Conservation (phyloP, 148 eudicot species). For the Rhododendron ovatum region DNA sequence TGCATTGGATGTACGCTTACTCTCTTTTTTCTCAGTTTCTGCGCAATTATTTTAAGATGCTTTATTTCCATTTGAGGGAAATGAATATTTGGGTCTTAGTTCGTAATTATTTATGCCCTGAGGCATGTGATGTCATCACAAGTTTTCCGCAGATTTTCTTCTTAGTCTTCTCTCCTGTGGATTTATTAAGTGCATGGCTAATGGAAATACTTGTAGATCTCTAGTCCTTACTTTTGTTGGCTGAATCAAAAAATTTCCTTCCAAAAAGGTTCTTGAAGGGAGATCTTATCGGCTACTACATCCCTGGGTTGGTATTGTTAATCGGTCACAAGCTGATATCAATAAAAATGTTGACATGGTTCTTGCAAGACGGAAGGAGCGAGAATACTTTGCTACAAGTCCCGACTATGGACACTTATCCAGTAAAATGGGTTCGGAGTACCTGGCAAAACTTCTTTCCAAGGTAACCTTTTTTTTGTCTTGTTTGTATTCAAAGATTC, state of each 20-base stretch:
- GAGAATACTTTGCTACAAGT: slow-evolving; percentile 57
- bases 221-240: slow-evolving; percentile 2
- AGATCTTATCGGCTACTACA: slow-evolving; percentile 51
- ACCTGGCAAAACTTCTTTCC: slow-evolving; percentile 66
- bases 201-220: not conserved
- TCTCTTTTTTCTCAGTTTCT: slow-evolving; percentile 1
- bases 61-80: not conserved
- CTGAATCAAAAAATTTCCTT: not conserved
- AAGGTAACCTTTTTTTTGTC: slow-evolving; percentile 21
- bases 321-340: slow-evolving; percentile 71
- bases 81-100: not conserved
- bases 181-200: not conserved
- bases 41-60: not conserved
- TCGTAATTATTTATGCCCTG: not conserved
- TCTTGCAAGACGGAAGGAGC: slow-evolving; percentile 57
- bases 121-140: not conserved
- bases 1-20: slow-evolving; percentile 65
- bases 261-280: slow-evolving; percentile 62
- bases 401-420: slow-evolving; percentile 59
- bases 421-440: slow-evolving; percentile 70
- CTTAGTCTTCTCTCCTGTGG: not conserved
- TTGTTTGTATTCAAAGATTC: not conserved
- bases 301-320: slow-evolving; percentile 72
- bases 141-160: not conserved
- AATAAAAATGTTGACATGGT: slow-evolving; percentile 59